A percentile compares a stretch with the other conserved stretches of the same genome.
Evolutionary conservation across 306 rosid species (phyloP).

Genomic region (Alnus glutinosa): DNA sequence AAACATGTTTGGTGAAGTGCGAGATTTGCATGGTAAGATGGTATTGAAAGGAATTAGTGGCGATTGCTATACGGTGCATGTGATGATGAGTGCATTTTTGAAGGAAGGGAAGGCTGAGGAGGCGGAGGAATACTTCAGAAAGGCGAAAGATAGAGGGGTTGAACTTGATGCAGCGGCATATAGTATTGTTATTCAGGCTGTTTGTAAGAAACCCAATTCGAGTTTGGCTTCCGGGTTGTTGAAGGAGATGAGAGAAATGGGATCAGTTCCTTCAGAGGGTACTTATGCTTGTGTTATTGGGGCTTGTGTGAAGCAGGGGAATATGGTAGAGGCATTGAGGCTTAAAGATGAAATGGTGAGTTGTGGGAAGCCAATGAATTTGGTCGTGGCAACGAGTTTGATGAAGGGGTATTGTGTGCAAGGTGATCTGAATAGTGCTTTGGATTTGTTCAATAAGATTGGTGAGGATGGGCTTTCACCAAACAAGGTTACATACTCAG

Average conservation of each 20-base stretch:
- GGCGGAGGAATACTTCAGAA: conserved; percentile 46
- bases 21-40: conserved; percentile 50
- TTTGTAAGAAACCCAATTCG: conserved; percentile 43
- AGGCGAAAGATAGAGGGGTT: conserved; percentile 47
- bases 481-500: conserved; percentile 44
- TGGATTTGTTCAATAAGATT: conserved; percentile 48
- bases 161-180: conserved; percentile 55
- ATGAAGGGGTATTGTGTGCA: conserved; percentile 58
- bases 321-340: conserved; percentile 55
- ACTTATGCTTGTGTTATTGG: conserved; percentile 46
- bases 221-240: conserved; percentile 44
- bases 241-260: conserved; percentile 60
- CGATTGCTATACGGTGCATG: conserved; percentile 47
- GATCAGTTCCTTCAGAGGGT: conserved; percentile 58
- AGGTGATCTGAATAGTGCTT: conserved; percentile 56
- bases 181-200: conserved; percentile 48
- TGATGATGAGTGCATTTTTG: conserved; percentile 57
- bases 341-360: conserved; percentile 71
- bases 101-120: conserved; percentile 43
- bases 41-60: conserved; percentile 41
- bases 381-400: conserved; percentile 54
- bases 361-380: conserved; percentile 46
- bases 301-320: conserved; percentile 67
- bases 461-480: conserved; percentile 50
- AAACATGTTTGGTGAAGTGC: conserved; percentile 41